Evolutionary conservation across 2,329 filamentous ascomycete genomes (phyloP), one percentile per base, ranked within the genome.

Genomic region (Colletotrichum graminicola): DNA sequence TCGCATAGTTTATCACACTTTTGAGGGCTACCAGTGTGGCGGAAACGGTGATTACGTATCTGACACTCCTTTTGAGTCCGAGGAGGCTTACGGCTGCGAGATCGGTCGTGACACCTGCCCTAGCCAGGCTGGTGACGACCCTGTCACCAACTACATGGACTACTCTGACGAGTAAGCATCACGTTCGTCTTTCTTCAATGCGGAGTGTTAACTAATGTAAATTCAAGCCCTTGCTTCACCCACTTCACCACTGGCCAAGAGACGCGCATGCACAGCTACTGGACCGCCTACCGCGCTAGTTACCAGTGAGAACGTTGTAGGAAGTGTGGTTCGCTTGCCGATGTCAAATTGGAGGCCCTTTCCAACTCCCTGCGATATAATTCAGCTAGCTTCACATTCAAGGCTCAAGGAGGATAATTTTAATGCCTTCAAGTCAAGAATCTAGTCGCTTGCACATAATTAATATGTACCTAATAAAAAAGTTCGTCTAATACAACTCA

Each of bases 171-270:
- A 87, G 81, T 80, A 76, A 78, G 79, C 73, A 45, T 16, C 23
- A 47, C 14, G 18, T 23, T 41, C 3, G 2, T 23, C n/a, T 2
- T 18, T 68, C 4, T 2, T 10, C 3, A 36, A 32, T 10, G 7
- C 16, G 26, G 16, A 12, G 18, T 5, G 1, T 23, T 2, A 18
- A 34, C 82, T 82, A 66, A 70, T 72, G 73, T 23, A 5, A 23
- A 41, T 45, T 64, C 51, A 49, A 83, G 81, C 73, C 63, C 76
- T 71, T 86, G 84, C 79, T 85, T 84, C 76, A 77, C 79, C 51
- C 80, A 84, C 76, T 86, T 86, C 77, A 84, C 83, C 7, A 43
- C 79, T 12, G 82, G 81, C 7, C 84, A 86, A 76, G 75, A 75
- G 61, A 75, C 78, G 39, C 78, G 80, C 67, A 81, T 83, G 62